These are phyloP conservation scores for Bothriochloa decipiens DNA, from an alignment of 176 grass and related monocot species.

Conservation along the genomic window DNA sequence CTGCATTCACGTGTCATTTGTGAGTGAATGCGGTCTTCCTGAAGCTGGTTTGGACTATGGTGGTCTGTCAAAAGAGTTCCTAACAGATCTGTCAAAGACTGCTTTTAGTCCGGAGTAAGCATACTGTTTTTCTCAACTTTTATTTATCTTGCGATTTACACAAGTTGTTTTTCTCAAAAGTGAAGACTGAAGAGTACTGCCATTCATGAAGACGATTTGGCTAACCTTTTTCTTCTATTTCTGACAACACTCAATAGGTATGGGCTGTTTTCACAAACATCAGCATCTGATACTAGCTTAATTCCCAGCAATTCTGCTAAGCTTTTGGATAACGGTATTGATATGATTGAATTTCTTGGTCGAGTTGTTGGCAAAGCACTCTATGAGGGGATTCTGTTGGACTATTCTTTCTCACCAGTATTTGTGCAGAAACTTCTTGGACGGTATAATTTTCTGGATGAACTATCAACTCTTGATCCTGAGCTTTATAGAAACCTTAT, in stretches of 20 bases:
- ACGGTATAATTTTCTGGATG: slow-evolving; percentile 93
- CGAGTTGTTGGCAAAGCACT: slow-evolving; percentile 96
- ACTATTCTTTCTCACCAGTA: slow-evolving; percentile 94
- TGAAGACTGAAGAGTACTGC: neutral
- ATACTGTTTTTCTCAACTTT: slow-evolving; percentile 17
- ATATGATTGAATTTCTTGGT: slow-evolving; percentile 97
- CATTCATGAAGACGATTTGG: neutral
- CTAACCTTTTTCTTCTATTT: slow-evolving; percentile 30
- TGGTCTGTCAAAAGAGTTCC: slow-evolving; percentile 94
- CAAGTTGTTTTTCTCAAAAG: neutral
- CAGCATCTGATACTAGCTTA: slow-evolving; percentile 76
- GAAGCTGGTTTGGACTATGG: slow-evolving; percentile 99
- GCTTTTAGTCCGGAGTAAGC: slow-evolving; percentile 89
- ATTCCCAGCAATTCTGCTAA: slow-evolving; percentile 91
- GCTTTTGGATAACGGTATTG: slow-evolving; percentile 81
- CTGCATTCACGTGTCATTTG: slow-evolving; percentile 93
- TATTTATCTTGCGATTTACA: neutral
- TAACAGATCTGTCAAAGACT: slow-evolving; percentile 90
- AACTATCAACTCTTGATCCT: slow-evolving; percentile 89
- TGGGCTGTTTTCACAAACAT: slow-evolving; percentile 89
- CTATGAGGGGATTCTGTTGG: slow-evolving; percentile 96
- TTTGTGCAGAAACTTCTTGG: slow-evolving; percentile 97
- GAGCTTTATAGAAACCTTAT: slow-evolving; percentile 95
- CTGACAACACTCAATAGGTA: slow-evolving; percentile 59
- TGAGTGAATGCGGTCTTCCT: slow-evolving; percentile 94